Conservation (phyloP, 805 yeast genomes). For the Barnettozyma pratensis region DNA sequence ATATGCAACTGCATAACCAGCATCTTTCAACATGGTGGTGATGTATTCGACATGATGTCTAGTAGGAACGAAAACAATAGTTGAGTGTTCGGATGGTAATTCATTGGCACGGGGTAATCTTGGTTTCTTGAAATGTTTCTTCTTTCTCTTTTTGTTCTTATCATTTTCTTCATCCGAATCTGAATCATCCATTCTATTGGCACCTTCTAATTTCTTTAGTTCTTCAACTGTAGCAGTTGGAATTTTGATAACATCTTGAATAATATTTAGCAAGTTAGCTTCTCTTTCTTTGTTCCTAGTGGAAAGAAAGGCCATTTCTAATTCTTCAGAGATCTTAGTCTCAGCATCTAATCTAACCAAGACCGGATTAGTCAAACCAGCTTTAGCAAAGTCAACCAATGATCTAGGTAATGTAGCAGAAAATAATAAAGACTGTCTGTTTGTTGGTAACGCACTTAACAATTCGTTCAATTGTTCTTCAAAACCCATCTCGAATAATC, state of each 20-base stretch:
- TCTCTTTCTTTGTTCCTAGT: conserved; percentile 85
- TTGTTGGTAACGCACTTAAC: conserved; percentile 73
- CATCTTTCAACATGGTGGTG: conserved; percentile 58
- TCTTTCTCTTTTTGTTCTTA: conserved; percentile 30
- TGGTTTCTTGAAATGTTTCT: conserved; percentile 41
- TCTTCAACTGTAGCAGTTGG: conserved; percentile 77
- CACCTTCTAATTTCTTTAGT: conserved; percentile 43
- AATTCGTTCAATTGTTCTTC: conserved; percentile 90
- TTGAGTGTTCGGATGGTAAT: conserved; percentile 78
- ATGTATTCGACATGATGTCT: conserved; percentile 96
- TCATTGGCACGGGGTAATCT: conserved; percentile 76
- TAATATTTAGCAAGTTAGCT: conserved; percentile 69
- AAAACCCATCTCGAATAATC: conserved; percentile 94
- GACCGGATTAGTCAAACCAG: conserved; percentile 90
- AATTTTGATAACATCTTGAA: conserved; percentile 80
- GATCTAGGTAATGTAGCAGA: conserved; percentile 94
- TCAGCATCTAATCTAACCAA: conserved; percentile 92
- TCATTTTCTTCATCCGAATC: conserved; percentile 48
- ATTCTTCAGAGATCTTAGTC: conserved; percentile 79
- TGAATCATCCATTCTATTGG: conserved; percentile 36
- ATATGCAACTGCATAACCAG: conserved; percentile 84
- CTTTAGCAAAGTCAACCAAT: conserved; percentile 94
- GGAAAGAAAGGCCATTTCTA: conserved; percentile 84
- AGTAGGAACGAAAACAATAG: conserved; percentile 93
- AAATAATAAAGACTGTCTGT: conserved; percentile 83